A percentile compares a stretch with the other conserved stretches of the same genome.
phyloP scores from a whole-genome alignment of 306 rosid species.

The Potentilla sterilis region DNA sequence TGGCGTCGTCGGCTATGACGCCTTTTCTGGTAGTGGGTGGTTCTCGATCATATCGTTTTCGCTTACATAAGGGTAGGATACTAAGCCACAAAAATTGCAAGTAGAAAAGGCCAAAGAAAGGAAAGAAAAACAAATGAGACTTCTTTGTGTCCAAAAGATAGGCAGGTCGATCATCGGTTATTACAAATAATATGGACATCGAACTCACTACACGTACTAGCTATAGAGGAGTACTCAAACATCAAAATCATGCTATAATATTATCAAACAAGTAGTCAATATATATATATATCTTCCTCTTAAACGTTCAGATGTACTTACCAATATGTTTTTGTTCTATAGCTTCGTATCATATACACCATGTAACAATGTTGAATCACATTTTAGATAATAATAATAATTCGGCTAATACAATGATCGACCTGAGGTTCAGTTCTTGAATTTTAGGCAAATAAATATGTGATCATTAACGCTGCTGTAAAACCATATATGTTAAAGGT shows the following conservation, averaged over 20 bases:
- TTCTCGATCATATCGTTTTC: constrained; percentile 1
- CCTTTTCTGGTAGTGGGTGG: too few relatives aligned
- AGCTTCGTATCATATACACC: background rate
- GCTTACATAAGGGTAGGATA: background rate
- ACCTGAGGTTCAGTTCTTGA: too few relatives aligned
- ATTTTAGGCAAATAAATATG: background rate
- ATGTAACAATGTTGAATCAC: too few relatives aligned
- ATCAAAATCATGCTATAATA: background rate
- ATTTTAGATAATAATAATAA: too few relatives aligned
- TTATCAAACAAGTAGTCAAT: background rate
- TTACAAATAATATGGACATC: too few relatives aligned
- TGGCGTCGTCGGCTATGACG: too few relatives aligned
- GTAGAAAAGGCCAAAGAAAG: background rate
- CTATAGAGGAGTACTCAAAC: too few relatives aligned
- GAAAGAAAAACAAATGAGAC: background rate
- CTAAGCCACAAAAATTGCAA: constrained; percentile 1
- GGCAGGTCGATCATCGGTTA: too few relatives aligned
- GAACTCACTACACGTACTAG: background rate
- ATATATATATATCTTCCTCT: background rate
- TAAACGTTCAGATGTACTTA: background rate
- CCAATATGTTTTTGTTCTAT: too few relatives aligned
- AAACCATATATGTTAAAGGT: too few relatives aligned
- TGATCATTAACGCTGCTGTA: background rate
- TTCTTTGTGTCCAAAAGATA: background rate
- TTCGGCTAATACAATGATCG: too few relatives aligned